Conservation (phyloP, 177 flowering plant genomes). For the Vitis hybrid region DNA sequence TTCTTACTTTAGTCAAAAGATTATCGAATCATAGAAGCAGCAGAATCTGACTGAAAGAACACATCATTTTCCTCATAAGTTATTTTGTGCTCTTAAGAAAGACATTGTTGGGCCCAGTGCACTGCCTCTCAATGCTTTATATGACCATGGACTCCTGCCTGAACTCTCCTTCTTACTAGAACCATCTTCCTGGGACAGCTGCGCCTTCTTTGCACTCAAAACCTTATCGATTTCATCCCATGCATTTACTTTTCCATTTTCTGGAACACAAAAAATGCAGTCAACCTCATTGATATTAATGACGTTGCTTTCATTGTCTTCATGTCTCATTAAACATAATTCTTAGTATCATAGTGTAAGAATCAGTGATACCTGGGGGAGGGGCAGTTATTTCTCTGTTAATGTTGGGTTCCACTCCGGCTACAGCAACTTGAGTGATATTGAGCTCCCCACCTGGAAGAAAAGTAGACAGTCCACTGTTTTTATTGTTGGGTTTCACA, state of each 20-base stretch:
- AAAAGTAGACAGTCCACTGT: constrained; percentile 11
- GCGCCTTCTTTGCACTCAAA: constrained; percentile 56
- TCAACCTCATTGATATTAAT: not conserved
- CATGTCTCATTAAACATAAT: not conserved
- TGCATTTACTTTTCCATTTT: constrained; percentile 37
- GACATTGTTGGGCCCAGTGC: constrained; percentile 77
- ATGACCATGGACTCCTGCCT: constrained; percentile 45
- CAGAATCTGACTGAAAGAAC: not conserved
- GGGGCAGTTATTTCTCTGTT: constrained; percentile 16
- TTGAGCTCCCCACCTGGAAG: constrained; percentile 29
- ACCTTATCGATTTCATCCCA: constrained; percentile 73
- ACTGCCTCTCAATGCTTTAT: constrained; percentile 56
- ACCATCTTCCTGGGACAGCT: constrained; percentile 39
- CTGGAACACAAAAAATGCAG: constrained; percentile 23
- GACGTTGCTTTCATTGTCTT: not conserved
- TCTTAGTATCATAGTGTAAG: not conserved
- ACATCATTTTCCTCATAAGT: constrained; percentile 10
- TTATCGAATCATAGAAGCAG: not conserved
- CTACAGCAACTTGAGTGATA: constrained; percentile 18
- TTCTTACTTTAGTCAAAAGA: too few species aligned
- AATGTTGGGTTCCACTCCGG: constrained; percentile 4
- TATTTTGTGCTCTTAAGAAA: constrained; percentile 56
- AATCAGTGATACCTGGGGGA: constrained; percentile 35
- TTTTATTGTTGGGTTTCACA: constrained; percentile 9
- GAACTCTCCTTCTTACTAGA: constrained; percentile 36